Conservation (phyloP, 345 rosid genomes). For the Brassica napus region Da-Ae NC_063446.1:29721001-29721500, state of each 20-base stretch:
- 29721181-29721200: not conserved
- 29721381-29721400: not conserved
- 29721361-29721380: not conserved
- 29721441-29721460: constrained; percentile 1
- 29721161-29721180: not conserved
- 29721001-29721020: not conserved
- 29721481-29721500: not conserved
- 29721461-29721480: not conserved
- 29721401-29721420: not conserved
- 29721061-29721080: not conserved
- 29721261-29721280: not conserved
- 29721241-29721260: not conserved
- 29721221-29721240: not conserved
- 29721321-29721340: not conserved
- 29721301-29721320: not conserved
- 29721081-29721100: constrained; percentile 1
- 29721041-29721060: not conserved
- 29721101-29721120: not conserved
- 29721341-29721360: not conserved
- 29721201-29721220: not conserved
- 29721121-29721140: not conserved
- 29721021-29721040: not conserved
- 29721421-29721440: not conserved
- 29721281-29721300: not conserved
- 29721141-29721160: not conserved